These are phyloP conservation scores for Fusarium multiceps DNA, from an alignment of 2,329 filamentous ascomycete species.

Conservation along the genomic window DNA sequence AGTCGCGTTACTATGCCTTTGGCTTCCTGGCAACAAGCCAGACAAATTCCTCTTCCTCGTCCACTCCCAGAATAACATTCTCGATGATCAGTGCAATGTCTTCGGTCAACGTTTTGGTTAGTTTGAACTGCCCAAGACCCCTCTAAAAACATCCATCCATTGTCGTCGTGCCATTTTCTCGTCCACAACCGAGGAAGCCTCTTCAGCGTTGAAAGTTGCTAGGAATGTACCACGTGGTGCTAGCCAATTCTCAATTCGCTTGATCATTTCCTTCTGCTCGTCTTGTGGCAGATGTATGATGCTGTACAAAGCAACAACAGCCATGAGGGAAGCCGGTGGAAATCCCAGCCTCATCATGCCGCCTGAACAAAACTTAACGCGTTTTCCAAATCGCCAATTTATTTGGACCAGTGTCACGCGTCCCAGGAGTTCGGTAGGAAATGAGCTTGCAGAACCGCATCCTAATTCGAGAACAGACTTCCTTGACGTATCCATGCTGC, in stretches of 20 bases:
- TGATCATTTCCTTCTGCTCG: conserved; percentile 22
- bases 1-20: not conserved
- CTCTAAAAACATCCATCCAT: conserved; percentile 36
- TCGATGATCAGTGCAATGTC: not conserved
- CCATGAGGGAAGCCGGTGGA: not conserved
- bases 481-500: rapidly evolving
- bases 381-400: too few species aligned
- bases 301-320: conserved; percentile 22
- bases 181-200: not conserved
- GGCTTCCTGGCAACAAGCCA: conserved; percentile 9
- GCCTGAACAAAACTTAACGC: not conserved
- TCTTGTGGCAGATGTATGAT: conserved; percentile 20
- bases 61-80: not conserved
- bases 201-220: conserved; percentile 1
- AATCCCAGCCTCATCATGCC: conserved; percentile 31
- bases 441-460: conserved; percentile 19
- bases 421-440: conserved; percentile 4
- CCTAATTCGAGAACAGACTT: conserved; percentile 21
- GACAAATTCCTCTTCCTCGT: conserved; percentile 7
- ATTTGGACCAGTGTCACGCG: not conserved
- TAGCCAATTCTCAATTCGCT: conserved; percentile 4
- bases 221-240: conserved; percentile 11
- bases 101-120: not conserved
- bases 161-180: conserved; percentile 11
- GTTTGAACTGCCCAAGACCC: not conserved